phyloP scores from a whole-genome alignment of 192 early-diverging fungal species.

The Linnemannia schmuckeri region DNA sequence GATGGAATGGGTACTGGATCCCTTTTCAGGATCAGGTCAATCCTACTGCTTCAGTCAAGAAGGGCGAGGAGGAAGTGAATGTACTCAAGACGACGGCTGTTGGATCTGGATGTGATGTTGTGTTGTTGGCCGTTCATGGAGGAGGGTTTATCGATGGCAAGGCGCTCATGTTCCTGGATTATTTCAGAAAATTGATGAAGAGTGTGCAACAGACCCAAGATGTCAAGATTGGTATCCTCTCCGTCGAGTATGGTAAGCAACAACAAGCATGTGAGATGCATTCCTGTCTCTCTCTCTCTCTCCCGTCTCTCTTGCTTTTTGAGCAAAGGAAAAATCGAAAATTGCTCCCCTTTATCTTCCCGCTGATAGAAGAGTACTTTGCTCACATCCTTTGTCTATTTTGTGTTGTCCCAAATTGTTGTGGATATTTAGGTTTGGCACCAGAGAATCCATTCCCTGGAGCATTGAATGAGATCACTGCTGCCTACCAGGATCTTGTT shows the following conservation, averaged over 20 bases:
- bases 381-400: not conserved
- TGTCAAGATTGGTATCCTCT: slow-evolving; percentile 35
- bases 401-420: not conserved
- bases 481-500: slow-evolving; percentile 27
- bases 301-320: not conserved
- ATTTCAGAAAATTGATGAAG: slow-evolving; percentile 34
- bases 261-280: too few species aligned
- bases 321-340: slow-evolving; percentile 3
- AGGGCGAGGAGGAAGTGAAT: not conserved
- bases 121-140: slow-evolving; percentile 32
- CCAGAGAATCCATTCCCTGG: slow-evolving; percentile 38
- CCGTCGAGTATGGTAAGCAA: slow-evolving; percentile 39
- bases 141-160: slow-evolving; percentile 35
- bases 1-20: slow-evolving; percentile 45
- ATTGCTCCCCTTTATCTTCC: not conserved
- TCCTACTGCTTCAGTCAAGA: not conserved
- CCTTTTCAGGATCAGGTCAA: slow-evolving; percentile 46
- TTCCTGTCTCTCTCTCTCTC: not conserved
- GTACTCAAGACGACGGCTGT: not conserved
- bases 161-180: slow-evolving; percentile 34
- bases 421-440: slow-evolving; percentile 14
- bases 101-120: slow-evolving; percentile 36
- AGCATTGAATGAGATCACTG: slow-evolving; percentile 37
- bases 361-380: not conserved
- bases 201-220: slow-evolving; percentile 14